Evolutionary conservation across 805 yeast species (phyloP).

Genomic region (Lipomyces kockii): DNA sequence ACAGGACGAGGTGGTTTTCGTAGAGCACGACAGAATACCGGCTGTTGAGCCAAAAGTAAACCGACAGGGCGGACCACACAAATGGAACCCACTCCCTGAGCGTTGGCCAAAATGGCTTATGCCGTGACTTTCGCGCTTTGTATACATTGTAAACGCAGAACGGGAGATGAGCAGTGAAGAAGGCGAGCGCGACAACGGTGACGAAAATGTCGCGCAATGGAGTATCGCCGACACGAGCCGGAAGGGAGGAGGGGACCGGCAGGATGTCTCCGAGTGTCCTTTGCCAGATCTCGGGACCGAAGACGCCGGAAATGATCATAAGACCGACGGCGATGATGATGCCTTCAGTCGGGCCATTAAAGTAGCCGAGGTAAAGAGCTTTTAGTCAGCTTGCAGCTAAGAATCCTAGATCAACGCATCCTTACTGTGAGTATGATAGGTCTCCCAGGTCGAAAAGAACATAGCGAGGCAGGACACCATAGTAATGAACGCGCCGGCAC

Average conservation of each 20-base stretch:
- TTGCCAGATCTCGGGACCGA: slow-evolving; percentile 74
- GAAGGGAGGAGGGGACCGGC: slow-evolving; percentile 26
- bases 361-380: slow-evolving; percentile 70
- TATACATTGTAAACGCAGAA: slow-evolving; percentile 60
- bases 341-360: slow-evolving; percentile 97
- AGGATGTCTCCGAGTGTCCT: slow-evolving; percentile 48
- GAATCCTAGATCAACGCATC: background rate
- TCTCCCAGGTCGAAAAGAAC: slow-evolving; percentile 43
- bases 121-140: slow-evolving; percentile 50
- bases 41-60: slow-evolving; percentile 52
- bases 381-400: background rate
- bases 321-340: slow-evolving; percentile 65
- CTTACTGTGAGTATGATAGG: slow-evolving; percentile 43
- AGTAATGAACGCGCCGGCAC: slow-evolving; percentile 74
- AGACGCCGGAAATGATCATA: slow-evolving; percentile 66
- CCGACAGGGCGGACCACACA: slow-evolving; percentile 55
- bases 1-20: slow-evolving; percentile 61
- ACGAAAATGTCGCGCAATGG: slow-evolving; percentile 44
- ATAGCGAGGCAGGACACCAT: slow-evolving; percentile 66
- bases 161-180: slow-evolving; percentile 65
- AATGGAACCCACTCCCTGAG: slow-evolving; percentile 72
- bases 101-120: slow-evolving; percentile 46
- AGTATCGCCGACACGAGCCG: slow-evolving; percentile 54
- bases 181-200: slow-evolving; percentile 39
- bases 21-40: slow-evolving; percentile 55